phyloP scores from a whole-genome alignment of 805 yeast genomes.

The Naumovozyma dairenensis region DNA sequence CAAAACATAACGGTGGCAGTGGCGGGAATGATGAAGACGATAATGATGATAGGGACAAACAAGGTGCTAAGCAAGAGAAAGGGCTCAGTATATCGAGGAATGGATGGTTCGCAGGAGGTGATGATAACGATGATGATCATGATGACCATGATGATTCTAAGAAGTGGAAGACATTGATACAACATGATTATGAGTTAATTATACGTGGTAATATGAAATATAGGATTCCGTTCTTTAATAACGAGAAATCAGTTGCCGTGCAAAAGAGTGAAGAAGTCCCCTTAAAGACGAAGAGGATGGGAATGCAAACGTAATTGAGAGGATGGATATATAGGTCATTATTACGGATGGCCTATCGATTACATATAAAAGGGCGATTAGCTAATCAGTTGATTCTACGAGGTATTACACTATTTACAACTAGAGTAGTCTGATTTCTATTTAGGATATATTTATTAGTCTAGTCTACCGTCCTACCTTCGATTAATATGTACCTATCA shows the following conservation, averaged over 20 bases:
- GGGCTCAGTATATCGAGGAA: too few relatives aligned
- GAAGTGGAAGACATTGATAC: slow-evolving; percentile 66
- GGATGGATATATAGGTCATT: too few relatives aligned
- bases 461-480: too few relatives aligned
- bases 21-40: not conserved
- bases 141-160: slow-evolving; percentile 28
- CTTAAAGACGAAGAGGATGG: too few relatives aligned
- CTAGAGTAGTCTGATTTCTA: too few relatives aligned
- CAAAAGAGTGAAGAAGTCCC: slow-evolving; percentile 47
- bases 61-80: not conserved
- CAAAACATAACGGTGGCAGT: slow-evolving; percentile 2
- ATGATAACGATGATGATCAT: slow-evolving; percentile 18
- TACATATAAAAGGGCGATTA: too few relatives aligned
- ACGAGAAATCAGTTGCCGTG: slow-evolving; percentile 48
- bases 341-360: too few relatives aligned
- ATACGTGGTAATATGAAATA: slow-evolving; percentile 76
- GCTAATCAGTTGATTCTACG: too few relatives aligned
- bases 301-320: too few relatives aligned
- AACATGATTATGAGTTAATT: slow-evolving; percentile 77
- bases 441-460: too few relatives aligned
- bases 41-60: not conserved
- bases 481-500: too few relatives aligned
- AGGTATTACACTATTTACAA: too few relatives aligned
- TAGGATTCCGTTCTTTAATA: slow-evolving; percentile 52
- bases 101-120: slow-evolving; percentile 2